Percentiles rank a stretch among this genome's conserved stretches.
Conservation (phyloP, 495 filamentous ascomycete species). For the Xylaria flabelliformis region DNA sequence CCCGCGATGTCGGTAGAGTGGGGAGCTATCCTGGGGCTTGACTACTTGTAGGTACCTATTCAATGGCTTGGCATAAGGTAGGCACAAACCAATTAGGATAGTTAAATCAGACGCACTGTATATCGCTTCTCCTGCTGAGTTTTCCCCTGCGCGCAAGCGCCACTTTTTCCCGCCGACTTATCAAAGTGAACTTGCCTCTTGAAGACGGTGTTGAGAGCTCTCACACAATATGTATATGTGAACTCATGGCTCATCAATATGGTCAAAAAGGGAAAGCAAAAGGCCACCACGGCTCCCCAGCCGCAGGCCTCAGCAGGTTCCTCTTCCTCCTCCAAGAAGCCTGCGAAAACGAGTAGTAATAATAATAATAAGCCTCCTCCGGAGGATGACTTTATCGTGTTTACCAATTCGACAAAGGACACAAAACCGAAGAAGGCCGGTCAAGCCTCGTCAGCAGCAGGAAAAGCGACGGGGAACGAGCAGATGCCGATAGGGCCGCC, state of each 20-base stretch:
- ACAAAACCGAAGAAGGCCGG: conserved; percentile 54
- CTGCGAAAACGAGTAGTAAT: conserved; percentile 39
- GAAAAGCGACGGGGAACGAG: conserved; percentile 43
- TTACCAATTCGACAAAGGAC: conserved; percentile 67
- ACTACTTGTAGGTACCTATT: not conserved
- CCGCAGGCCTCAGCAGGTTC: conserved; percentile 39
- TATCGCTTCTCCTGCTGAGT: not conserved
- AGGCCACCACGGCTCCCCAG: conserved; percentile 44
- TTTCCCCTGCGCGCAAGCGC: conserved; percentile 13
- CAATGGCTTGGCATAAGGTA: too few relatives aligned
- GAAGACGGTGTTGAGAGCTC: not conserved
- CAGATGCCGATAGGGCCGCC: conserved; percentile 58
- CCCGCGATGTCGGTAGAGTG: conserved; percentile 6
- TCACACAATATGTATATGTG: conserved; percentile 9
- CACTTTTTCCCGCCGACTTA: not conserved
- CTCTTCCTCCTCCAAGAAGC: conserved; percentile 30
- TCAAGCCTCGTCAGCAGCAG: conserved; percentile 38
- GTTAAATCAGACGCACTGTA: not conserved
- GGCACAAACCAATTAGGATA: too few relatives aligned
- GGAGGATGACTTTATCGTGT: conserved; percentile 71
- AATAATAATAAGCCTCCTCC: conserved; percentile 32
- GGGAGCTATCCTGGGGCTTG: not conserved
- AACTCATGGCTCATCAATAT: conserved; percentile 45
- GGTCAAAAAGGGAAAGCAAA: conserved; percentile 58
- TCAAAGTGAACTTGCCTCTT: not conserved